Base-by-base conservation (phyloP, 2,329 filamentous ascomycete genomes). In the Cladorrhinum sp. region DNA sequence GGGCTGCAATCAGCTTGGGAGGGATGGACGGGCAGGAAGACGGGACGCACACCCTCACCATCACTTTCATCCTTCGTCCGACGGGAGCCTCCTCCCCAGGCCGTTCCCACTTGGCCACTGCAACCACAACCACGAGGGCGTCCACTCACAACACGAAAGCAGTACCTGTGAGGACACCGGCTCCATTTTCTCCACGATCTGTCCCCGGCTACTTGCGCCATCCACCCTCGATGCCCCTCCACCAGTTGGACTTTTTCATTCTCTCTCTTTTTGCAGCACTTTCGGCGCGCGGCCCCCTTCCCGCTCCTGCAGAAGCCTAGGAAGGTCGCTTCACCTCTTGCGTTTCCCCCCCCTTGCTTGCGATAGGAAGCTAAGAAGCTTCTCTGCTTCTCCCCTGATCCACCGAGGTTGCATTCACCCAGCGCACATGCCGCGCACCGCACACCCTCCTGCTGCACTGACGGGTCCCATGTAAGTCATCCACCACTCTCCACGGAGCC, bases 221-320 rank as follows among this genome's bases (percentile, higher is more conserved):
- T 46, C 42, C 10, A 21, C n/a, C 36, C 58, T 28, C 52, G 33
- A 54, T 9, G 12, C 28, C 49, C 28, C 30, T 39, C 57, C 58
- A 56, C 23, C 46, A 20, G 51, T 39, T 33, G 33, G 42, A 20
- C 49, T 18, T 39, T 52, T 55, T 46, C 21, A 5, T 26, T 14
- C 5, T 6, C 26, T 55, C 58, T 63, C 57, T 59, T 58, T 62
- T 62, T 64, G 64, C 64, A 63, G 61, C 61, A 61, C 51, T 64
- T 55, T 46, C 42, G 52, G 62, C 62, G 59, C 62, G 65, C 66
- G 63, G 60, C 61, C 64, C 64, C 65, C 60, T 78, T 77, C 73
- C 75, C 75, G 74, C 73, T 73, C 73, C 72, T 78, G 76, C 75
- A 76, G 72, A 64, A 64, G 39, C 53, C 58, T 57, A 53, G 26